Conservation (phyloP, 345 rosid species). For the Eucalyptus curtisii region DNA sequence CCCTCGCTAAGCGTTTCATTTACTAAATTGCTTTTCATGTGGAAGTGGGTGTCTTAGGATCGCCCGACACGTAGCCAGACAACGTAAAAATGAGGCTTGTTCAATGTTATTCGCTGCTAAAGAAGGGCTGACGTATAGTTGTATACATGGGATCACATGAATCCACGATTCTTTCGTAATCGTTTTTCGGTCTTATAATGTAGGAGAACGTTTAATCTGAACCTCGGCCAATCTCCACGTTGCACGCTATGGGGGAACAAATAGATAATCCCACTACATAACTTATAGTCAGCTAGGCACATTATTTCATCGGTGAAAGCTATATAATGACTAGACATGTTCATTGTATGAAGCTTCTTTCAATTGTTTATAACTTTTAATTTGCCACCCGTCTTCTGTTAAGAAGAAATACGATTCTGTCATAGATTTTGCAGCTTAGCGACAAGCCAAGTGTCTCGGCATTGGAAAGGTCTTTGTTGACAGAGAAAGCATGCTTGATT, state of each 20-base stretch:
- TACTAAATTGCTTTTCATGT: not conserved
- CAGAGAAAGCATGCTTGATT: not conserved
- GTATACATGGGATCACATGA: not conserved
- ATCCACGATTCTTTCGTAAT: not conserved
- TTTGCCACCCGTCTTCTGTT: not conserved
- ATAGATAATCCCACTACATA: not conserved
- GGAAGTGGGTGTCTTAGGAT: not conserved
- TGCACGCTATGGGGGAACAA: not conserved
- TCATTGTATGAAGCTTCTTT: not conserved
- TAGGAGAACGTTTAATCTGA: not conserved
- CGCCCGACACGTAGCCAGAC: not conserved
- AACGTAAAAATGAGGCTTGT: not conserved
- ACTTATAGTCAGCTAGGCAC: not conserved
- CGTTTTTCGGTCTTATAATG: not conserved
- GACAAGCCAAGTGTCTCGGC: not conserved
- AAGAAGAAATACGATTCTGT: not conserved
- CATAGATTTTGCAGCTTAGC: not conserved
- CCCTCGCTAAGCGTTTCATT: not conserved
- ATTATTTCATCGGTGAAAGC: not conserved
- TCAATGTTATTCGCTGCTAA: not conserved
- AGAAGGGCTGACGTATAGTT: not conserved
- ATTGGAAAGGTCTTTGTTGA: not conserved
- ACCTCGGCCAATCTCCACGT: not conserved
- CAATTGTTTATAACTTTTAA: not conserved
- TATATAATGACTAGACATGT: not conserved